Percentiles rank a stretch among this genome's conserved stretches.
Conservation (phyloP, 2,329 filamentous ascomycete species). For the Neofusicoccum umdonicola region DNA sequence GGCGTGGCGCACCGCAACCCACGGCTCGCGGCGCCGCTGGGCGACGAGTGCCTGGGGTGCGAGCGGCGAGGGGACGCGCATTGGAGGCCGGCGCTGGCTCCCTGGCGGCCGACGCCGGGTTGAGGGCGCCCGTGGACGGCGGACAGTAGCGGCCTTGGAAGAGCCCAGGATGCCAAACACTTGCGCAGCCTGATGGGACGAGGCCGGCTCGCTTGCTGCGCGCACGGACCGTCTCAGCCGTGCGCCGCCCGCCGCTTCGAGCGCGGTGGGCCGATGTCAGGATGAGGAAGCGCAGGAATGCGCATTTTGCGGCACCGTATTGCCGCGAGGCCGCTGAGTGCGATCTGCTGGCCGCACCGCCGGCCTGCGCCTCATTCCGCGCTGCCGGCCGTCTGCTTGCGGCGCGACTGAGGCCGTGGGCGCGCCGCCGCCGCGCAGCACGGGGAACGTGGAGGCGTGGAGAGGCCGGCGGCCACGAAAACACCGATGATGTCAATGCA, state of each 20-base stretch:
- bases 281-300: conserved; percentile 12
- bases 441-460: not conserved
- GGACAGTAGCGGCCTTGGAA: conserved; percentile 14
- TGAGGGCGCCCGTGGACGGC: not conserved
- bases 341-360: not conserved
- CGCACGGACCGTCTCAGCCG: conserved; percentile 7
- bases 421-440: too few relatives aligned
- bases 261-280: conserved; percentile 11
- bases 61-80: not conserved
- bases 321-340: conserved; percentile 6
- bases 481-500: conserved; percentile 12
- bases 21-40: conserved; percentile 1
- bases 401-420: not conserved
- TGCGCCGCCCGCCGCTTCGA: conserved; percentile 13
- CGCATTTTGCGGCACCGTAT: conserved; percentile 3
- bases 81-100: not conserved
- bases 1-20: conserved; percentile 10
- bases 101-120: conserved; percentile 9
- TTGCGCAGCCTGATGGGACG: conserved; percentile 1
- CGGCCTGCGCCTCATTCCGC: conserved; percentile 13
- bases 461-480: not conserved
- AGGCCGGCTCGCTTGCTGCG: conserved; percentile 14
- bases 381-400: conserved; percentile 3
- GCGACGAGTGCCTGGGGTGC: not conserved
- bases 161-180: conserved; percentile 2